Evolutionary conservation across 352 stramenopile species (phyloP), one percentile per base, ranked within the genome.

Genomic region (Phytophthora quininea): DNA sequence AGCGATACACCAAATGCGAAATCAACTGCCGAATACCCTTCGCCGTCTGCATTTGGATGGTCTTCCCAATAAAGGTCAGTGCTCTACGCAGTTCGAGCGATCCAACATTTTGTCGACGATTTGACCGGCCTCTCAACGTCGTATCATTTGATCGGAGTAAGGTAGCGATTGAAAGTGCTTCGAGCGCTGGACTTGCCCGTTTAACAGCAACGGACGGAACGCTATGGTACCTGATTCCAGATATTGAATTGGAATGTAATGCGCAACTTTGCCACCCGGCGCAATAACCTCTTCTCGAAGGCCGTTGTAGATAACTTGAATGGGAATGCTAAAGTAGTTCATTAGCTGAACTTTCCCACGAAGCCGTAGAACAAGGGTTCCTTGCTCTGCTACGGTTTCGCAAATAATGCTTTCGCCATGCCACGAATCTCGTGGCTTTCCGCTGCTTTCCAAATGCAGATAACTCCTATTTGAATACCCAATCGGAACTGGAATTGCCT

Each of bases 381-480:
- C 88, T 69, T 94, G 86, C 59, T 96, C 88, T 11, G 88, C 88
- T 2, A 96, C 88, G 0, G 88, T 96, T 63, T 96, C 86, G 24
- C 86, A 93, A 54, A 96, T 92, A 43, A 94, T 88, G 57, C 80
- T 91, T 62, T 93, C 79, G 3, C 86, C 84, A 51, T 90, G 82
- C 84, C 86, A 92, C 12, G 78, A 79, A 52, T 92, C 82, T 30
- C 77, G 78, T 46, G 81, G 78, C 30, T 83, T 80, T 27, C 71
- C 80, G 35, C 74, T 78, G 58, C 76, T 92, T 50, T 96, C 86
- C 4, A 96, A 69, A 29, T 93, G 88, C 54, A 96, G 70, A 62
- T 92, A 96, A 47, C 86, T 94, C 30, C 87, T 80, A 67, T 96
- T 92, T 7, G 84, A 93, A 62, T 96, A 93, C 15, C 87, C 88